These are phyloP conservation scores for Thermochaetoides dissita DNA, from an alignment of 2,329 filamentous ascomycete species.

Conservation along the genomic window DNA sequence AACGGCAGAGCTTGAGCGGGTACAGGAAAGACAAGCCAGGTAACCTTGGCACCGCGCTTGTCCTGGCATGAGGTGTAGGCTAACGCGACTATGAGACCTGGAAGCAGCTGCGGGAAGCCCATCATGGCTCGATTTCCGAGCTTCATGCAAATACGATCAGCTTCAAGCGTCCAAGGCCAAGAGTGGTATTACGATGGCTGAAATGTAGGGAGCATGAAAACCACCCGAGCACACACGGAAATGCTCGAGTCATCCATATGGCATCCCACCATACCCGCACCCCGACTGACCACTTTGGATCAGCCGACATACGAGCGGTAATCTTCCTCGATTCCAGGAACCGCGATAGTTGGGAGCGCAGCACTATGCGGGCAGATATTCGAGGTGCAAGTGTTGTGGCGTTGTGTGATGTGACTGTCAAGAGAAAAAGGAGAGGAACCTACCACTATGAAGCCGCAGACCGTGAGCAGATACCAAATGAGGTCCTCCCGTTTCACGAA, in stretches of 20 bases:
- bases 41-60: constrained; percentile 60
- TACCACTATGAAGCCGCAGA: constrained; percentile 63
- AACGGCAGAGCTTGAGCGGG: constrained; percentile 71
- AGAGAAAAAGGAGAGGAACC: constrained; percentile 28
- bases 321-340: constrained; percentile 78
- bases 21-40: constrained; percentile 71
- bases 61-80: constrained; percentile 78
- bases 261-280: constrained; percentile 64
- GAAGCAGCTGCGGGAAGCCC: constrained; percentile 27
- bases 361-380: constrained; percentile 70
- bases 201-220: constrained; percentile 51
- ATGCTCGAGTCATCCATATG: constrained; percentile 53
- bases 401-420: constrained; percentile 13
- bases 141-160: constrained; percentile 20
- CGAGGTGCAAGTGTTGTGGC: constrained; percentile 21
- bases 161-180: no score
- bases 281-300: constrained; percentile 48
- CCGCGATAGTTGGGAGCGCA: constrained; percentile 52
- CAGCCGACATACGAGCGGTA: constrained; percentile 50
- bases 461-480: constrained; percentile 65
- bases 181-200: constrained; percentile 5
- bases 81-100: constrained; percentile 64
- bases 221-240: constrained; percentile 42
- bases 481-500: constrained; percentile 67
- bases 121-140: constrained; percentile 38